Evolutionary conservation across 306 rosid species (phyloP), one percentile per base, ranked within the genome.

Genomic region (Malus sylvestris): DNA sequence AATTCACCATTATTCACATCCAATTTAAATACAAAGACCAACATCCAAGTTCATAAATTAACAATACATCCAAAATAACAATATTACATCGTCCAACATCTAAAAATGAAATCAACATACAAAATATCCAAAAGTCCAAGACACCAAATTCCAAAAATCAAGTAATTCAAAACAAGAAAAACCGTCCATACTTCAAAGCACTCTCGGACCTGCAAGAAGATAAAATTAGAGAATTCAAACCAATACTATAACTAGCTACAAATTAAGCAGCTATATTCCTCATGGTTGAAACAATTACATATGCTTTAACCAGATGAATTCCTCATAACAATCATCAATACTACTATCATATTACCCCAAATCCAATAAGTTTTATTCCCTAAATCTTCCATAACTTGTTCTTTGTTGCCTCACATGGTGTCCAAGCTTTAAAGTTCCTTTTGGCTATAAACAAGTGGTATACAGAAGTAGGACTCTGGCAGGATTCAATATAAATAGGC

Each of bases 111-210:
- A 23, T 23, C 23, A 23, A 23, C 23, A 23, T 23, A 23, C 23
- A 23, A 23, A 23, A 23, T 23, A 23, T 23, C 23, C 23, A 23
- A 23, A 23, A 23, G 23, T 23, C 23, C 23, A 23, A 23, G 23
- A 23, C 23, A 23, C 23, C 23, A 23, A 23, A 23, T 23, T 23
- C 23, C 23, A 23, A 23, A 23, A 23, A 23, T 23, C 23, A 23
- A 23, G 23, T 23, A 23, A 23, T 23, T 23, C 23, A 96, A 78
- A 92, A 89, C 86, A 96, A 0, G 87, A 96, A 92, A 87, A 91
- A 96, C 93, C 97, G 88, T 77, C 93, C 93, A 72, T 73, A 96
- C 64, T 85, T 92, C 69, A 96, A 44, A 71, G 98, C 93, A 80
- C 98, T 91, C 10, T 96, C 96, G 27, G 79, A 84, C 93, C 99